phyloP scores from a whole-genome alignment of 140 eudicot genomes.

The Cichorium intybus region DNA sequence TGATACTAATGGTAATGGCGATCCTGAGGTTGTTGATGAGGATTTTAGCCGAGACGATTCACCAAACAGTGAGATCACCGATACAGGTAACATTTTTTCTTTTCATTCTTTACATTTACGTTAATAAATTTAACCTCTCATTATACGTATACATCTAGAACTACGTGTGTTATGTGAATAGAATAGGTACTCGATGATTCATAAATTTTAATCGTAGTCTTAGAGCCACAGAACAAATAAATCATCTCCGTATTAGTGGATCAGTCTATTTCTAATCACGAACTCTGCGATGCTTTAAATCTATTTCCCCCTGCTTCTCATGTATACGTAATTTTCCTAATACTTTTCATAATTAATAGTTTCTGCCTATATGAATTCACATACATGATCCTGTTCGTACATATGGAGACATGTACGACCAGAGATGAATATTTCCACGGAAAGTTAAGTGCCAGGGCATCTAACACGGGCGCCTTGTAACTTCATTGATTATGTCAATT shows the following conservation, averaged over 20 bases:
- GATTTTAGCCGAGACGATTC: slow-evolving; percentile 42
- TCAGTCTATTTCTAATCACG: background rate
- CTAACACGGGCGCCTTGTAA: slow-evolving; percentile 9
- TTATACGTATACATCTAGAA: background rate
- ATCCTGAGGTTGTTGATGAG: slow-evolving; percentile 39
- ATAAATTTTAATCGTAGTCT: background rate
- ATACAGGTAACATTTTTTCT: slow-evolving; percentile 47
- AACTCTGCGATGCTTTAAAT: slow-evolving; percentile 11
- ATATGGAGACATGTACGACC: background rate
- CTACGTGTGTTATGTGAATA: background rate
- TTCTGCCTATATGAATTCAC: background rate
- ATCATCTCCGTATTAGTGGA: background rate
- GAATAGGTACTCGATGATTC: background rate
- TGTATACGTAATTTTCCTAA: background rate
- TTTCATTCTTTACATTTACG: background rate
- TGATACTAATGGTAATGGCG: slow-evolving; percentile 33
- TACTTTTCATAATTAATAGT: background rate
- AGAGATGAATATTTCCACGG: background rate
- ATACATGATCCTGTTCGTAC: background rate
- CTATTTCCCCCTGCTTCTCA: slow-evolving; percentile 11
- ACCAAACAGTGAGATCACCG: slow-evolving; percentile 57
- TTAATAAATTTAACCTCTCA: background rate
- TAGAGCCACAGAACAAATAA: background rate
- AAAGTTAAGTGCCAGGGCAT: background rate
- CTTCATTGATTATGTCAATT: slow-evolving; percentile 17